Conservation (phyloP, 352 stramenopile genomes). For the Pythium brassicae region DNA sequence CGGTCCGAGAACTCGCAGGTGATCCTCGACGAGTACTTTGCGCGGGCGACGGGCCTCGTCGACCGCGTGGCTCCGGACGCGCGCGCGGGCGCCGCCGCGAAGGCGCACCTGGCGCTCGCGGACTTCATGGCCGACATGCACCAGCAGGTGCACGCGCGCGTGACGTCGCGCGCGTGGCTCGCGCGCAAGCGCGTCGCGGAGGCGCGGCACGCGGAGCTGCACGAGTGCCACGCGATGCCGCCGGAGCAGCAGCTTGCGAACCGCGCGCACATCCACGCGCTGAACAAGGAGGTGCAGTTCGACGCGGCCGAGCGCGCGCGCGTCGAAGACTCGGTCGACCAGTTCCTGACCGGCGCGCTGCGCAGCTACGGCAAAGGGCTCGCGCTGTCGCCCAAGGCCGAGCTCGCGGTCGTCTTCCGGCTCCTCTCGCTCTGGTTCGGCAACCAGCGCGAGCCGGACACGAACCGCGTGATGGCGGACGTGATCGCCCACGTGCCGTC, state of each 20-base stretch:
- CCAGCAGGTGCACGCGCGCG: slow-evolving; percentile 77
- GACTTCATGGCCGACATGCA: slow-evolving; percentile 92
- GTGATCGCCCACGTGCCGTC: slow-evolving; percentile 86
- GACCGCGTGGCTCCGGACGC: slow-evolving; percentile 32
- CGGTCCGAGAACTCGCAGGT: slow-evolving; percentile 88
- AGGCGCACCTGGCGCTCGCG: slow-evolving; percentile 83
- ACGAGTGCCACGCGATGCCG: slow-evolving; percentile 60
- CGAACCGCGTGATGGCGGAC: slow-evolving; percentile 84
- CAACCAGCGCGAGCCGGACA: slow-evolving; percentile 69
- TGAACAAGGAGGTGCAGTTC: slow-evolving; percentile 85
- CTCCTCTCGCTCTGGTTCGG: slow-evolving; percentile 94
- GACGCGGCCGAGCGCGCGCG: slow-evolving; percentile 85
- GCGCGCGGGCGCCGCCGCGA: slow-evolving; percentile 50
- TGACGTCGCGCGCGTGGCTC: slow-evolving; percentile 89
- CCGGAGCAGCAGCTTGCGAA: slow-evolving; percentile 50
- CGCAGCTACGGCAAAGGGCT: slow-evolving; percentile 80
- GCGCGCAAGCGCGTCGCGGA: slow-evolving; percentile 71
- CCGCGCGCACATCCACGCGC: slow-evolving; percentile 60
- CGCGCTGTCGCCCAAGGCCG: slow-evolving; percentile 42
- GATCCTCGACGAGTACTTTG: slow-evolving; percentile 92
- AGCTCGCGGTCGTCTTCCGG: slow-evolving; percentile 91
- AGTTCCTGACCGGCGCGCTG: slow-evolving; percentile 87
- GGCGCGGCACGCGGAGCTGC: slow-evolving; percentile 54
- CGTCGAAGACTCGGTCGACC: slow-evolving; percentile 79
- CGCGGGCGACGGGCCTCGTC: slow-evolving; percentile 73